phyloP scores from a whole-genome alignment of 306 rosid species.

The Lathyrus oleraceus region DNA sequence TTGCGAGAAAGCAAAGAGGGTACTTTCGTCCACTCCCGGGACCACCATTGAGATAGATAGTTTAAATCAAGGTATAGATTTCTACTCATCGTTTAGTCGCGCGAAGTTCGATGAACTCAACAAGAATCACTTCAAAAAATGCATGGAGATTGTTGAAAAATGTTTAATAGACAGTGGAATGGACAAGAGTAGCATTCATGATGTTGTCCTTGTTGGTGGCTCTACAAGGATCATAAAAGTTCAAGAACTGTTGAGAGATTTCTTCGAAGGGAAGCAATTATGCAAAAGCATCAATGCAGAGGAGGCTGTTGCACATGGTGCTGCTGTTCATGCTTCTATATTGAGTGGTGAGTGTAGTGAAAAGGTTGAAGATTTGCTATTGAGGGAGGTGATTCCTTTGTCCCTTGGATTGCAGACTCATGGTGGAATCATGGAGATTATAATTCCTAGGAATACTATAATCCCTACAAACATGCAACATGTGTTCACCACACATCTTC shows the following conservation, averaged over 20 bases:
- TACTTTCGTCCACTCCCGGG: neutral
- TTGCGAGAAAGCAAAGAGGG: constrained; percentile 31
- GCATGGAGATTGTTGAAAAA: constrained; percentile 22
- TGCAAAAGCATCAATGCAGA: neutral
- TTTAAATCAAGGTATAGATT: constrained; percentile 6
- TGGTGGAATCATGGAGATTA: neutral
- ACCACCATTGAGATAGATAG: neutral
- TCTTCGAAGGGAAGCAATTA: neutral
- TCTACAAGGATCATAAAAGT: neutral
- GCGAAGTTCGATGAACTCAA: constrained; percentile 31
- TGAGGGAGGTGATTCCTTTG: neutral
- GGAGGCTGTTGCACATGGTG: neutral
- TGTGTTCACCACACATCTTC: neutral
- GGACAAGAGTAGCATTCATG: neutral
- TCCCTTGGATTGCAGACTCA: neutral
- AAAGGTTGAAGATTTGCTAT: neutral
- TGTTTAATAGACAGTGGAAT: neutral
- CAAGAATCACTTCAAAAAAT: neutral
- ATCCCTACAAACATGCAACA: neutral
- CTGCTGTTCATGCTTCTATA: neutral
- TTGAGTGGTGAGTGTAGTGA: neutral
- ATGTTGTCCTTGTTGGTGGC: neutral
- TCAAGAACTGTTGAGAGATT: neutral
- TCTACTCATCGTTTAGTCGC: constrained; percentile 2
- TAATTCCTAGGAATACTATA: neutral